phyloP scores from a whole-genome alignment of 306 rosid species.

The Calophaca sinica region DNA sequence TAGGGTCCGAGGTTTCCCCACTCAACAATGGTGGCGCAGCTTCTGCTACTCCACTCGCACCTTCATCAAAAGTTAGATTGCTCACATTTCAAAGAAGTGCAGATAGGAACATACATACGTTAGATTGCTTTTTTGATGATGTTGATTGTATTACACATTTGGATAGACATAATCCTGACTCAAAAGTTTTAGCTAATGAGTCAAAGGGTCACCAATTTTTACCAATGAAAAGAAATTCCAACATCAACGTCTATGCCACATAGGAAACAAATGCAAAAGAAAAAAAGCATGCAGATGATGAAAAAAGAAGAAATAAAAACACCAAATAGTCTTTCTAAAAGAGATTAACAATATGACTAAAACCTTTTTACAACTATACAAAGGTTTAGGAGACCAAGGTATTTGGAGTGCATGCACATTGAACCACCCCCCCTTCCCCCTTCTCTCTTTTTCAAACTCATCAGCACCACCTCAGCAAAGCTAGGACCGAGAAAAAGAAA shows the following conservation, averaged over 20 bases:
- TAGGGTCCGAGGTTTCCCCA: no score
- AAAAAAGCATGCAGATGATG: not conserved
- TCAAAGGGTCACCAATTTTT: not conserved
- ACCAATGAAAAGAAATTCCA: slow-evolving; percentile 27
- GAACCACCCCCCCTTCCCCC: not conserved
- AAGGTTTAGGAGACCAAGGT: slow-evolving; percentile 33
- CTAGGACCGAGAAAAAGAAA: slow-evolving; percentile 36
- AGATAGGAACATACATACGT: no score
- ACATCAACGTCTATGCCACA: not conserved
- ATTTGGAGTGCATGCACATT: slow-evolving; percentile 29
- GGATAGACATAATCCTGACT: no score
- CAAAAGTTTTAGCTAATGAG: not conserved
- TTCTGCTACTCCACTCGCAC: no score
- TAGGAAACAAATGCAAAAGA: slow-evolving; percentile 5
- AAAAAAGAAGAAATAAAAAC: not conserved
- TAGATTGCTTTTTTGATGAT: no score
- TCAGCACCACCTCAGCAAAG: slow-evolving; percentile 39
- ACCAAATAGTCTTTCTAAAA: no score
- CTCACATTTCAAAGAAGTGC: no score
- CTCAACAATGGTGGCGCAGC: no score
- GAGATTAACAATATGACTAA: slow-evolving; percentile 21
- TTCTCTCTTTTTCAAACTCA: not conserved
- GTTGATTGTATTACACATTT: no score
- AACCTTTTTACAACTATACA: not conserved
- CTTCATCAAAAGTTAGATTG: no score